These are phyloP conservation scores for Phytophthora quininea DNA, from an alignment of 352 stramenopile genomes.

Conservation along the genomic window DNA sequence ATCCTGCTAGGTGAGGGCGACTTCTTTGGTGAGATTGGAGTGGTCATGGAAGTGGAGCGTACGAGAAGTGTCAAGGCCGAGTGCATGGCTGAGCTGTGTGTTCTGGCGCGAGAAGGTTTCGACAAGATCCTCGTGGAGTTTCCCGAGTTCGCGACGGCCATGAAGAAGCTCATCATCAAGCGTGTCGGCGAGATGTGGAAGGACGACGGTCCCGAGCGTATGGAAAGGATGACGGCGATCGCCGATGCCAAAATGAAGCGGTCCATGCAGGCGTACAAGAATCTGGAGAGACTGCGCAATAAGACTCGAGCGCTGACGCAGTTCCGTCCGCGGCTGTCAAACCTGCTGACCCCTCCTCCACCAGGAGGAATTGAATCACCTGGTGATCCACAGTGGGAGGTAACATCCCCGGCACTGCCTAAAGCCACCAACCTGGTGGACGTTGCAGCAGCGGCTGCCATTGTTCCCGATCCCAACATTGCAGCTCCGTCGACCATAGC, in stretches of 20 bases:
- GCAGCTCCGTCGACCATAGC: neutral
- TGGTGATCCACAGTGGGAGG: neutral
- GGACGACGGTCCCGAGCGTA: constrained; percentile 39
- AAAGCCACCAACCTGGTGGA: constrained; percentile 22
- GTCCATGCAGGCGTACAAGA: constrained; percentile 49
- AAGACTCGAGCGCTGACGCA: constrained; percentile 38
- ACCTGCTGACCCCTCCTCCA: constrained; percentile 21
- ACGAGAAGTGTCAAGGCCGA: constrained; percentile 68
- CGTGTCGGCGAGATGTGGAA: constrained; percentile 70
- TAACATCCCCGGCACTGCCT: neutral
- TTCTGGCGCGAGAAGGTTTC: constrained; percentile 61
- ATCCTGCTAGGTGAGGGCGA: constrained; percentile 69
- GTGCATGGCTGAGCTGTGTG: constrained; percentile 71
- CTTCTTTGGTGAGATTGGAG: constrained; percentile 70
- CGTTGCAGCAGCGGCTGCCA: constrained; percentile 9
- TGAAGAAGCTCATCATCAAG: constrained; percentile 78
- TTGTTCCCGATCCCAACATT: neutral
- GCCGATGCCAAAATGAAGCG: constrained; percentile 74
- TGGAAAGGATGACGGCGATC: constrained; percentile 73
- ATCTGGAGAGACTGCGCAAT: constrained; percentile 48
- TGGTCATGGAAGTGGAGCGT: constrained; percentile 73
- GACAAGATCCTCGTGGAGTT: constrained; percentile 77
- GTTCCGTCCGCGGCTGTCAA: constrained; percentile 35
- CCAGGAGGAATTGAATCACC: neutral
- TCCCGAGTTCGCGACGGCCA: constrained; percentile 68